These are phyloP conservation scores for Pyricularia grisea DNA, from an alignment of 2,329 filamentous ascomycete genomes.

Conservation along the genomic window DNA sequence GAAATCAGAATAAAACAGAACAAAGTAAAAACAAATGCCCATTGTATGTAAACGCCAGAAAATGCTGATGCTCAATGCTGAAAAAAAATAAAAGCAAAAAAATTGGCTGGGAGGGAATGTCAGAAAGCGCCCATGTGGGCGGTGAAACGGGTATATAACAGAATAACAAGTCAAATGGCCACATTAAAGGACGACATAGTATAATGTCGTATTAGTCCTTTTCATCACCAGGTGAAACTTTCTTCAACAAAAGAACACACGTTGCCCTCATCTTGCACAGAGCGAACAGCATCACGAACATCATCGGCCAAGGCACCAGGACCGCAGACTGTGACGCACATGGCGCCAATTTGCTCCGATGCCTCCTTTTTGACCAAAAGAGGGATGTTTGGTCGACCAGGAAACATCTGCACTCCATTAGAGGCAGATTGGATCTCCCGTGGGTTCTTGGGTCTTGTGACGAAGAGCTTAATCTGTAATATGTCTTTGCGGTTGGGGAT, in stretches of 20 bases:
- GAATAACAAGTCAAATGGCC: background rate
- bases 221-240: constrained; percentile 54
- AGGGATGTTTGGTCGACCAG: constrained; percentile 75
- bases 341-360: constrained; percentile 72
- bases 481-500: constrained; percentile 76
- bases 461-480: constrained; percentile 78
- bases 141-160: background rate
- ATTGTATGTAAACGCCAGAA: background rate
- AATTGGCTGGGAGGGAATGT: background rate
- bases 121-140: background rate
- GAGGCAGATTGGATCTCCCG: constrained; percentile 71
- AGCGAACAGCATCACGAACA: constrained; percentile 58
- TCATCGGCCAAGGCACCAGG: constrained; percentile 68
- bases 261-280: constrained; percentile 47
- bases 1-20: background rate
- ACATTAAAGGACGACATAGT: background rate
- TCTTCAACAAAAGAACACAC: constrained; percentile 72
- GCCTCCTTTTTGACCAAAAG: constrained; percentile 76
- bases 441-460: constrained; percentile 79
- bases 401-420: constrained; percentile 81
- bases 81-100: background rate
- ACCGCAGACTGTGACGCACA: constrained; percentile 77
- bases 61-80: constrained; percentile 2
- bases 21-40: background rate
- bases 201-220: background rate